Base-by-base conservation (phyloP, 2,329 filamentous ascomycete species). In the Amylocarpus encephaloides region DNA sequence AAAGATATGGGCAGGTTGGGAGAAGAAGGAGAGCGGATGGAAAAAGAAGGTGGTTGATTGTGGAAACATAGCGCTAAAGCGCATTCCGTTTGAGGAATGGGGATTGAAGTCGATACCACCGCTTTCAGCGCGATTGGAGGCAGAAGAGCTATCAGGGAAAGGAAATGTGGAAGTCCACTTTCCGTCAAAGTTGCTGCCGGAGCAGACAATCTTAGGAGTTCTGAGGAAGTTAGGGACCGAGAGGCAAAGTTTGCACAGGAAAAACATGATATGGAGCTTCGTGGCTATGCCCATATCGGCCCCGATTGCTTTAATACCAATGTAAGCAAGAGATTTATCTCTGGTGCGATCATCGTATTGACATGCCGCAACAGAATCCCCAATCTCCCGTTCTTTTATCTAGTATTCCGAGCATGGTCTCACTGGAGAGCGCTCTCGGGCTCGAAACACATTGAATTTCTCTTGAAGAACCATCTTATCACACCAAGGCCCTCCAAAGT, bases 41-140 rank as follows among this genome's bases (percentile, higher is more conserved):
- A 89, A 96, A 74, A 89, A 86, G 65, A 82, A 82, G 60, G 77
- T 96, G 16, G 92, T 93, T 46, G 76, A 79, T 52, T 94, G 92
- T 68, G 93, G 93, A 49, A 96, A 98, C 70, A 74, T 82, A 43
- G 82, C 88, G 13, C 80, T 98, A 54, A 83, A 88, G 61, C 82
- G 88, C 55, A 95, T 98, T 62, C 88, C 93, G 2, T 96, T 88
- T 67, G 88, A 97, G 70, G 93, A 98, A 83, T 98, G 93, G 93
- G 90, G 88, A 0, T 76, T 98, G 59, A 97, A 97, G 72, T 95
- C 89, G 33, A 84, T 98, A 46, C 93, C 93, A 40, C 85, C 91
- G 18, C 74, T 95, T 59, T 88, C 83, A 38, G 73, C 80, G 50
- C 78, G 80, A 58, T 77, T 82, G 51, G 77, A 79, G 59, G 73